Evolutionary conservation across 106 monocot genomes (phyloP), one percentile per base, ranked within the genome.

Genomic region (Dendrobium nobile): DNA sequence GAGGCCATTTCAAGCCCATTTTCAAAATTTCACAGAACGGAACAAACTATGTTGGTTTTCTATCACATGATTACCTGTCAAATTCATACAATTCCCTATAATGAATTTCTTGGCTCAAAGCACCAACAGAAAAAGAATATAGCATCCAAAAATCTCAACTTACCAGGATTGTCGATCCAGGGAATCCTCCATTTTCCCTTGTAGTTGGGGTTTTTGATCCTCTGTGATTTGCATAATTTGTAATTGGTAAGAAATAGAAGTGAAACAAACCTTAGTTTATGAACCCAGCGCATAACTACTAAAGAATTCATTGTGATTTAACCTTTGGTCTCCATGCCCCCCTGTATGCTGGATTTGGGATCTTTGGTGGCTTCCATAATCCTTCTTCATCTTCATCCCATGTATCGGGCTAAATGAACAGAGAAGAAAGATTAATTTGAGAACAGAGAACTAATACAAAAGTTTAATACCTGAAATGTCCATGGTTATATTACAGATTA

Each of bases 351-450:
- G 98, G 98, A 86, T 99, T 99, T 56, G 98, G 95, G 41, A 91
- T 78, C 91, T 87, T 99, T 31, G 88, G 86, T 41, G 88, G 89
- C 68, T 70, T 99, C 98, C 98, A 99, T 78, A 87, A 80, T 17
- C 98, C 95, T 85, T 99, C 92, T 75, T 99, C 98, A 79, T 99
- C 98, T 27, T 99, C 98, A 88, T 99, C 98, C 98, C 98, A 99
- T 78, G 87, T 27, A 83, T 85, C 91, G 79, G 98, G 98, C 95
- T 95, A 79, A 77, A 75, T 40, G 33, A 55, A 56, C 58, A 82
- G 44, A 19, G 47, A 68, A 72, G 28, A 72, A 67, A 18, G 67
- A 27, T 19, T 26, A 54, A 67, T 26, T 24, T 54, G 48, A 77
- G 41, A 20, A 42, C 24, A 24, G 15, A 65, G 10, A 16, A 47